phyloP scores from a whole-genome alignment of 148 eudicot genomes.

The Vaccinium darrowii region DNA sequence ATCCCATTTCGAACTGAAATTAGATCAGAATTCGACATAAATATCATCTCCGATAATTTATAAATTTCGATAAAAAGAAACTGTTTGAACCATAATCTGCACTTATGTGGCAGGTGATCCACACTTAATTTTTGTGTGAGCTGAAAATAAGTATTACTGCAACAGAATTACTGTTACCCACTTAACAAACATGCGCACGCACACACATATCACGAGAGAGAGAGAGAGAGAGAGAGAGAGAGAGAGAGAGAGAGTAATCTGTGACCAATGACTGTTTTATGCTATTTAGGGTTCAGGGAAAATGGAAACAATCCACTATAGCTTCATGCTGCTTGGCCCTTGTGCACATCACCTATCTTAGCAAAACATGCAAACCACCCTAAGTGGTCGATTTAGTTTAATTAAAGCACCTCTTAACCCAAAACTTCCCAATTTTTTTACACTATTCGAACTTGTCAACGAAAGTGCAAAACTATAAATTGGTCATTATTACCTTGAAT shows the following conservation, averaged over 20 bases:
- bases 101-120: neutral
- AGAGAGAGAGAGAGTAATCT: neutral
- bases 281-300: no score
- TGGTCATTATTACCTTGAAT: neutral
- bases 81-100: neutral
- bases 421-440: neutral
- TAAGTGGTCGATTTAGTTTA: no score
- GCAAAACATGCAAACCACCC: neutral
- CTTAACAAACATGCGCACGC: no score
- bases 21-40: neutral
- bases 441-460: neutral
- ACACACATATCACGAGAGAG: no score
- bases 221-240: no score
- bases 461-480: neutral
- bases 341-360: neutral
- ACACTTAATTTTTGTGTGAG: neutral
- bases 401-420: no score
- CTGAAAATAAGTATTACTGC: neutral
- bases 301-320: neutral
- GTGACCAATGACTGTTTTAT: no score
- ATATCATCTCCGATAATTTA: neutral
- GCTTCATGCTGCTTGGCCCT: neutral
- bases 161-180: neutral
- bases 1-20: neutral
- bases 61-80: neutral